phyloP scores from a whole-genome alignment of 148 eudicot species.

The Chenopodium berlandieri region DNA sequence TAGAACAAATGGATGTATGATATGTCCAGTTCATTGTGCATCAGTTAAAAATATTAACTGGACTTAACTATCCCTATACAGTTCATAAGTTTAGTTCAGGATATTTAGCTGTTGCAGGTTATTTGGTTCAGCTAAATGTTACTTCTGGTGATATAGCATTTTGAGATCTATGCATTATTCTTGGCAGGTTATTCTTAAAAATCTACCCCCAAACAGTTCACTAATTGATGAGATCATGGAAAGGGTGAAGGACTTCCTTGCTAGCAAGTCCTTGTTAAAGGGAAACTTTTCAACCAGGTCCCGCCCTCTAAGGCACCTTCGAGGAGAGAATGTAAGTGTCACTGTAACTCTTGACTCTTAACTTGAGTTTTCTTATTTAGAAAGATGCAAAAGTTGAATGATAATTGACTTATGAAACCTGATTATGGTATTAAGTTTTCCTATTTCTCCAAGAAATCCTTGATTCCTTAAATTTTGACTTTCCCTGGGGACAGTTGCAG shows the following conservation, averaged over 20 bases:
- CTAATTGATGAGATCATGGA: slow-evolving; percentile 92
- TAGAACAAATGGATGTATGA: background rate
- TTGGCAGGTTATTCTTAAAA: slow-evolving; percentile 80
- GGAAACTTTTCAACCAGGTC: slow-evolving; percentile 64
- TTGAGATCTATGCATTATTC: slow-evolving; percentile 15
- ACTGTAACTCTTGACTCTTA: background rate
- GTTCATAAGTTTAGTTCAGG: background rate
- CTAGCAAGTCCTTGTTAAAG: slow-evolving; percentile 83
- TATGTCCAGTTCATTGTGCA: background rate
- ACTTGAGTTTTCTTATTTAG: background rate
- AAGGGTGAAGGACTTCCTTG: slow-evolving; percentile 76
- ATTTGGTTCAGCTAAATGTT: background rate
- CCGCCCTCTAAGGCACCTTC: slow-evolving; percentile 68
- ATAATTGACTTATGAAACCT: background rate
- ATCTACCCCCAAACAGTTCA: slow-evolving; percentile 88
- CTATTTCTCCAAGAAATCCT: background rate
- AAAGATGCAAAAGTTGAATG: background rate
- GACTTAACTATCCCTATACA: background rate
- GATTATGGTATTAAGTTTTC: background rate
- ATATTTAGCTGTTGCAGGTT: slow-evolving; percentile 1
- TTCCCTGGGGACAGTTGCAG: too few species aligned
- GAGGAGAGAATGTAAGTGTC: slow-evolving; percentile 74
- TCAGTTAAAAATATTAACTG: background rate
- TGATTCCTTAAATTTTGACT: too few species aligned
- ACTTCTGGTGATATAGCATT: background rate